Evolutionary conservation across 176 grass and related monocot genomes (phyloP), one percentile per base, ranked within the genome.

Genomic region (maize (Zea mays)): DNA sequence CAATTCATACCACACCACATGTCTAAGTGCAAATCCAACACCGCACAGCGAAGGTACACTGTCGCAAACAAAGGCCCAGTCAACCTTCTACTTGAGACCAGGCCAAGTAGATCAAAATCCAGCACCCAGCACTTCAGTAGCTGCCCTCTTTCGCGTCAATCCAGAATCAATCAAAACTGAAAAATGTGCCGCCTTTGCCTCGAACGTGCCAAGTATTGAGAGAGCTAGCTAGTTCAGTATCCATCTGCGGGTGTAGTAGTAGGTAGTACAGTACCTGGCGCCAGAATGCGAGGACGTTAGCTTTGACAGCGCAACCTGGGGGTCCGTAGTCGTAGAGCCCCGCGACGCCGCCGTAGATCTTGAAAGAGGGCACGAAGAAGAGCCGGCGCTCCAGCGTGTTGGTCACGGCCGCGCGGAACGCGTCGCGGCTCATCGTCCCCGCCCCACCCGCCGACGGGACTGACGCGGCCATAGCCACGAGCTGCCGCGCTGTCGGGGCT

Each of bases 301-400:
- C 79, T 78, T 97, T 97, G 44, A 97, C 86, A 49, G 88, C 78
- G 67, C 93, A 97, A 0, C 93, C 93, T 34, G 90, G 93, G 1
- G 90, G 93, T 0, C 88, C 93, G 69, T 97, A 97, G 83, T 97
- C 90, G n/a, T 93, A 97, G 19, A 97, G 83, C 10, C 93, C 93
- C 21, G 93, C 93, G 57, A 97, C 93, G 34, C 93, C 93, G 55
- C 93, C 86, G 73, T 97, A 97, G 75, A 97, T 97, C 88, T 97
- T 97, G 86, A 93, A 97, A 55, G 93, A 93, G 9, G 90, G 90
- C 46, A 93, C 83, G 83, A 89, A 97, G 81, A 97, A 97, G 64
- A 97, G 83, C 38, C 88, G 65, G 66, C 93, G 79, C 88, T 97
- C 93, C 45, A 97, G 86, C 43, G 93, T 97, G 81, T 97, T 97